Evolutionary conservation across 176 grass and related monocot genomes (phyloP), one percentile per base, ranked within the genome.

Genomic region (Pharus latifolius): DNA sequence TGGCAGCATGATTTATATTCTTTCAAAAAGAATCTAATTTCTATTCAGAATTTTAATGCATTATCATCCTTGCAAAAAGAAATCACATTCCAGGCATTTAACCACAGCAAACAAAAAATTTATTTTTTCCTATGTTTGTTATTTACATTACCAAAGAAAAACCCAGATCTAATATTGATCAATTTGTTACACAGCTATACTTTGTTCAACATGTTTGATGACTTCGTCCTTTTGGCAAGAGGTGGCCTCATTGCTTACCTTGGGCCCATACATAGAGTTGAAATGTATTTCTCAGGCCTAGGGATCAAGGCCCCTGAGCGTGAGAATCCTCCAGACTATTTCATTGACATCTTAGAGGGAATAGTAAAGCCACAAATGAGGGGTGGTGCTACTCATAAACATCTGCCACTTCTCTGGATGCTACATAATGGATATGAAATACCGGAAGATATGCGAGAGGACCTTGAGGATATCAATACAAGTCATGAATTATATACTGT

Each of bases 181-280:
- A 32, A 55, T 78, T 63, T 74, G 46, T 26, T 79, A 34, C n/a
- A 61, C 84, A 92, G 89, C 84, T 92, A 88, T 67, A 84, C 74
- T 67, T 82, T 92, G 73, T 88, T 88, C 89, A 88, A 79, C 68
- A 88, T 88, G 81, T 92, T 88, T 74, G 84, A 92, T 16, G 81
- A 92, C 66, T 82, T 92, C 56, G 82, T 92, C 61, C 84, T 92
- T 75, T 75, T 92, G 84, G 84, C 89, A 83, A 92, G 82, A 79
- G 89, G 89, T 54, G 89, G 89, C 43, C 81, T 92, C 66, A 82
- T 82, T 84, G 81, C 74, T 75, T 88, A 92, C 64, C 77, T 79
- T 75, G 84, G 89, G 7, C 73, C 84, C 75, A 75, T 85, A 69
- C 60, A 67, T 55, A 76, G 79, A 76, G 81, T 82, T 41, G 89